Evolutionary conservation across 148 eudicot genomes (phyloP), one percentile per base, ranked within the genome.

Genomic region (Chenopodium formosanum): DNA sequence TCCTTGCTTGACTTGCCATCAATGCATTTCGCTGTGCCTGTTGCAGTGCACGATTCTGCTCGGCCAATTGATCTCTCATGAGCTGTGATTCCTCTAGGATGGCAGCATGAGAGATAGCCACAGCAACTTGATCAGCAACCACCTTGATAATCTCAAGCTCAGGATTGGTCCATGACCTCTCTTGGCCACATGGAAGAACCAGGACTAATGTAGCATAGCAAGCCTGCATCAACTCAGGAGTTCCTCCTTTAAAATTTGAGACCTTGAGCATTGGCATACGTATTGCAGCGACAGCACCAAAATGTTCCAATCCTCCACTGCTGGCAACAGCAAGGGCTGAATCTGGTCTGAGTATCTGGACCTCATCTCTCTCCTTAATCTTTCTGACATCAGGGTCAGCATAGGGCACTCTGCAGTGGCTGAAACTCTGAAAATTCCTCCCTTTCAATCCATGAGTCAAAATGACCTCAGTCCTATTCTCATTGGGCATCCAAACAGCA

Each of bases 51-150:
- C 86, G 92, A 77, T 94, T 94, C 78, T 92, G 97, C 56, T 88
- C 92, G 47, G 58, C 93, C 46, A 94, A 56, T 73, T 87, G 79
- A 19, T 94, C 97, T 73, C 92, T 88, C 91, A 93, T 91, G 58
- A 74, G 85, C 80, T 90, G 94, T 0, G 98, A 93, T 69, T 94
- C 98, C 85, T 94, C 98, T 0, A 94, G 87, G 10, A 94, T 87
- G 13, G 97, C 89, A 66, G 98, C 98, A 66, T 94, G 98, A 25
- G 98, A 94, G 73, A 94, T 84, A 23, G 98, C 98, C 73, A 93
- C 97, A n/a, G 98, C 97, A 37, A 94, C 98, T 80, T 94, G 98
- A 86, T 92, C 98, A 12, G 98, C 97, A 79, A 93, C 95, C 66
- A 89, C 98, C 74, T 81, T 80, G 40, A 94, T 86, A 64, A 94